Base-by-base conservation (phyloP, 495 filamentous ascomycete genomes). In the Tetracladium setigerum region DNA sequence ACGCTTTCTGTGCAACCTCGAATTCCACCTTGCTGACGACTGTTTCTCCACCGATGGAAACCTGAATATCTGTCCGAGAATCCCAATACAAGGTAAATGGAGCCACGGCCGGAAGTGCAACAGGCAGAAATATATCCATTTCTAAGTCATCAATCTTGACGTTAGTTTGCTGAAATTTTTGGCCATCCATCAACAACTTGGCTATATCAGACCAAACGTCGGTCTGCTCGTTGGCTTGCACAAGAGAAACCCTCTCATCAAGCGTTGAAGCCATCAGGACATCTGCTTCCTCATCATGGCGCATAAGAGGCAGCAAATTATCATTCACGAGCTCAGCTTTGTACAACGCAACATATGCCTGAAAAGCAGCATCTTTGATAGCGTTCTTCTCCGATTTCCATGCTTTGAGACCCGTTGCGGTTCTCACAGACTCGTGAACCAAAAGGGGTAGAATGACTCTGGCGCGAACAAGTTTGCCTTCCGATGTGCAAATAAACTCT, bases 331-430 rank as follows among this genome's bases (percentile, higher is more conserved):
- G 66, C 0, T 83, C 82, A 34, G 76, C 81, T 30, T 77, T 48
- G 56, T 89, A 79, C 0, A 98, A 71, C 2, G 71, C 72, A 19
- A 73, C 63, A 57, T 91, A 95, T 11, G 89, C 86, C 55, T 87
- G 75, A 44, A 95, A 92, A 0, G 89, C 86, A 2, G 87, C 83
- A 58, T 96, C 92, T 52, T 83, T 86, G 52, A 70, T 79, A 5
- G 92, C 91, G 41, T 73, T 81, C 33, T 72, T 78, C 60, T 95
- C 87, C 1, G 83, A 84, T 5, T 50, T 59, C 88, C 89, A 96
- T 38, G 60, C 49, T 4, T 52, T 49, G 5, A 56, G 59, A 33
- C 87, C 79, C 27, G 64, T 52, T 2, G 73, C 64, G 22, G 57
- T 61, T 8, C 89, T 79, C n/a, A 87, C 66, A 3, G 74, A 56